Percentiles rank a stretch among this genome's conserved stretches.
These are phyloP conservation scores for Cairneyella variabilis DNA, from an alignment of 495 filamentous ascomycete genomes.

Conservation along the genomic window DNA sequence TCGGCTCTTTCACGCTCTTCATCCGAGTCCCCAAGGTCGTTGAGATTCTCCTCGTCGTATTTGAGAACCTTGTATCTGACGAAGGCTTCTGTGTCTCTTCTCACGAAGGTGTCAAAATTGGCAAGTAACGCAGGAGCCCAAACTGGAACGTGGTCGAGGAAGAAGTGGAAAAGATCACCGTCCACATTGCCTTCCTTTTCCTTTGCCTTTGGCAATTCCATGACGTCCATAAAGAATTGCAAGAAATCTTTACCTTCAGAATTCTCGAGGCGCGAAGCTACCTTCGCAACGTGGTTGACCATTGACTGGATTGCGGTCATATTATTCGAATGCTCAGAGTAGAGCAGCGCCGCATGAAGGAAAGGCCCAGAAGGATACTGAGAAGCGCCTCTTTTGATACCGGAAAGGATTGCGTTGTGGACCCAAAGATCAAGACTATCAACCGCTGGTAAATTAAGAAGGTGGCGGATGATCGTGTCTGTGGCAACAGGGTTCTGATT, in stretches of 20 bases:
- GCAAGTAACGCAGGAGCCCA: slow-evolving; percentile 61
- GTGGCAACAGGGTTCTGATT: slow-evolving; percentile 43
- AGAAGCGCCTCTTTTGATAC: slow-evolving; percentile 15
- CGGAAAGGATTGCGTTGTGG: slow-evolving; percentile 16
- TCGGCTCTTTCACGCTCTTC: background rate
- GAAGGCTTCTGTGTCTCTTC: slow-evolving; percentile 22
- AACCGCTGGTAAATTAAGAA: slow-evolving; percentile 36
- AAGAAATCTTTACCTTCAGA: slow-evolving; percentile 57
- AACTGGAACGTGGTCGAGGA: slow-evolving; percentile 51
- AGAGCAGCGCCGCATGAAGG: slow-evolving; percentile 21
- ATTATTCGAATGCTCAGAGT: slow-evolving; percentile 28
- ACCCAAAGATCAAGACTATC: slow-evolving; percentile 18
- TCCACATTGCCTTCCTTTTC: slow-evolving; percentile 34
- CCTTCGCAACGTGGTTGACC: slow-evolving; percentile 51
- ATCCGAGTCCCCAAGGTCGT: background rate
- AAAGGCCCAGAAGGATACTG: slow-evolving; percentile 10
- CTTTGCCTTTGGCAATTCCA: slow-evolving; percentile 29
- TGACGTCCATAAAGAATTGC: slow-evolving; percentile 50
- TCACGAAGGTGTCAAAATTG: slow-evolving; percentile 17
- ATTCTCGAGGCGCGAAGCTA: slow-evolving; percentile 34
- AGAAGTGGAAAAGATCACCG: slow-evolving; percentile 36
- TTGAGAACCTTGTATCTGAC: slow-evolving; percentile 9
- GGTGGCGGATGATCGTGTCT: slow-evolving; percentile 37
- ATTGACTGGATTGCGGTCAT: slow-evolving; percentile 45
- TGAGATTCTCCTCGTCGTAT: background rate